phyloP scores from a whole-genome alignment of 1,284 basidiomycete genomes.

The Psilocybe mexicana region DNA sequence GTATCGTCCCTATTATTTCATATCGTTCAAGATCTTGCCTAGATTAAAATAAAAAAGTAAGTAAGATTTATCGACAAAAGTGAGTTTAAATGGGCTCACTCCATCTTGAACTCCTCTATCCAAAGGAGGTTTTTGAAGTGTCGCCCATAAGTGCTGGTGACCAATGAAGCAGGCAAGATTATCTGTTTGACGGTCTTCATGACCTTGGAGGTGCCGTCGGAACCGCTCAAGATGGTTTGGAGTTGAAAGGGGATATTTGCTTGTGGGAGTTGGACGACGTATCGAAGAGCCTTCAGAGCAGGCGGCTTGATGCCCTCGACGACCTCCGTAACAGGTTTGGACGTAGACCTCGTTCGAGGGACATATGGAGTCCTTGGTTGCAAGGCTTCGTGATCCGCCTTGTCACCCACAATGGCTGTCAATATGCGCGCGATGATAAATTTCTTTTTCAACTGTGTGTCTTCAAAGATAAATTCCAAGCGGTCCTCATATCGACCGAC shows the following conservation, averaged over 20 bases:
- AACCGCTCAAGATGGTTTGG: constrained; percentile 28
- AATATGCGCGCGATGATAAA: constrained; percentile 48
- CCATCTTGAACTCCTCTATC: constrained; percentile 59
- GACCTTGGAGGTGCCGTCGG: constrained; percentile 21
- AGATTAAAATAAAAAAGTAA: not conserved
- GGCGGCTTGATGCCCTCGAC: constrained; percentile 50
- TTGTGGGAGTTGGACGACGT: constrained; percentile 39
- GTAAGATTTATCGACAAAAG: not conserved
- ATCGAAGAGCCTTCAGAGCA: constrained; percentile 40
- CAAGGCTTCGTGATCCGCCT: constrained; percentile 49
- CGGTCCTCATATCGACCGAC: constrained; percentile 53
- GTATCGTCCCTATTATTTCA: constrained; percentile 45
- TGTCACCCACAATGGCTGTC: constrained; percentile 43
- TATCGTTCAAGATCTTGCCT: constrained; percentile 59
- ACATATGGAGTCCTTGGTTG: constrained; percentile 53
- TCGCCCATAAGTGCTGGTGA: constrained; percentile 42
- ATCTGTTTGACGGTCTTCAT: constrained; percentile 24
- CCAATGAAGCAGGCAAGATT: constrained; percentile 42
- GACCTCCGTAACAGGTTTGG: constrained; percentile 40
- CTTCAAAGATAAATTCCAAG: constrained; percentile 43
- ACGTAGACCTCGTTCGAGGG: constrained; percentile 40
- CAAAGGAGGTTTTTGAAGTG: constrained; percentile 56
- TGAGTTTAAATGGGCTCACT: constrained; percentile 39
- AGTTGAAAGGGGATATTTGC: constrained; percentile 40
- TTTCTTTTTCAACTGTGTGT: constrained; percentile 35